phyloP scores from a whole-genome alignment of 306 rosid genomes.

The Sesbania bispinosa region DNA sequence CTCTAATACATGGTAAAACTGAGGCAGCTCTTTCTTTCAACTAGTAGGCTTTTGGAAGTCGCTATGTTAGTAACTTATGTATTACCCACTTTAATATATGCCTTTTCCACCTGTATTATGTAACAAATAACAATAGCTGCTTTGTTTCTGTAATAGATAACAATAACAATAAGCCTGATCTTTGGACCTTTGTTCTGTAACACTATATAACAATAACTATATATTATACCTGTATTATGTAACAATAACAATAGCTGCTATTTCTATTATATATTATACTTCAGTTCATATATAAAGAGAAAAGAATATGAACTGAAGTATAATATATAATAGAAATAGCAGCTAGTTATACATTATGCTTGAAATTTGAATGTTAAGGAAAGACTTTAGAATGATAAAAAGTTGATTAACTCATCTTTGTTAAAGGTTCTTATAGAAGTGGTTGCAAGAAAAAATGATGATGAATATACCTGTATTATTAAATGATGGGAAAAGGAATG shows the following conservation, averaged over 20 bases:
- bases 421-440: background rate
- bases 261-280: too few species aligned
- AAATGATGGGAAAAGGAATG: too few species aligned
- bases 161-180: too few species aligned
- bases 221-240: too few species aligned
- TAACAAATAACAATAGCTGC: background rate
- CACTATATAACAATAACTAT: too few species aligned
- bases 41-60: slow-evolving; percentile 2
- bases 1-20: background rate
- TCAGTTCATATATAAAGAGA: too few species aligned
- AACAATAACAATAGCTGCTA: too few species aligned
- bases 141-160: background rate
- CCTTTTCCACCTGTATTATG: background rate
- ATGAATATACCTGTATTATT: too few species aligned
- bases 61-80: background rate
- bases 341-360: background rate
- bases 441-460: background rate
- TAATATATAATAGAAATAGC: too few species aligned
- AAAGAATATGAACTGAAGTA: background rate
- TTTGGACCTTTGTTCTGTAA: too few species aligned
- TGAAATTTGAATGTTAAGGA: background rate
- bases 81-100: background rate
- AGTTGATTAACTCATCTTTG: background rate
- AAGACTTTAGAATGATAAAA: background rate
- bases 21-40: background rate